phyloP scores from a whole-genome alignment of 208 protist genomes.

The Trypanosoma platydactyli region DNA sequence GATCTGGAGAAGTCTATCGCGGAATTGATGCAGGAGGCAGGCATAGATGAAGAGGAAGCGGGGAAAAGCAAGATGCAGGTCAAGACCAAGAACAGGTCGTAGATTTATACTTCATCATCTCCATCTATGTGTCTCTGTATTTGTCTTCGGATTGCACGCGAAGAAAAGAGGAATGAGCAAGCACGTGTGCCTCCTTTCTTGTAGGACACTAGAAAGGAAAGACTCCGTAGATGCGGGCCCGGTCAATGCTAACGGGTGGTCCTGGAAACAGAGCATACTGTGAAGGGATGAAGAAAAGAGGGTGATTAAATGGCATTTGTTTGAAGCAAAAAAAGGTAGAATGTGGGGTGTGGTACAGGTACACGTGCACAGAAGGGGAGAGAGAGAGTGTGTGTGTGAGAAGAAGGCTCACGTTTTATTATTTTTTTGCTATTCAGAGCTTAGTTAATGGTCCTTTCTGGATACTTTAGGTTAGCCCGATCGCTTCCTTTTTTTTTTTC shows the following conservation, averaged over 20 bases:
- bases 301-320: no score
- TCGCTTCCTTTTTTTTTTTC: slow-evolving; percentile 7
- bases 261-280: no score
- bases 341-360: no score
- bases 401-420: background rate
- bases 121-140: background rate
- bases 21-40: slow-evolving; percentile 94
- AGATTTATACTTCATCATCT: background rate
- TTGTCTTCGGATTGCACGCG: background rate
- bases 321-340: no score
- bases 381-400: no score
- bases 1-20: slow-evolving; percentile 94
- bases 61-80: slow-evolving; percentile 23
- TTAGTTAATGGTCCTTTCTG: no score
- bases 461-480: no score
- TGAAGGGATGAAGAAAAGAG: no score
- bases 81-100: slow-evolving; percentile 9
- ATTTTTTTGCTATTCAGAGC: slow-evolving; percentile 4
- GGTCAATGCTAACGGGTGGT: no score
- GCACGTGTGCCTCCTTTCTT: background rate
- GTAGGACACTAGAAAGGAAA: no score
- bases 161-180: background rate
- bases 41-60: slow-evolving; percentile 73
- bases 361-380: no score
- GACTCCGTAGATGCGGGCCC: no score